A percentile compares a stretch with the other conserved stretches of the same genome.
Evolutionary conservation across 23 red algal genomes (phyloP).

Genomic region (Pyropia yezoensis): DNA sequence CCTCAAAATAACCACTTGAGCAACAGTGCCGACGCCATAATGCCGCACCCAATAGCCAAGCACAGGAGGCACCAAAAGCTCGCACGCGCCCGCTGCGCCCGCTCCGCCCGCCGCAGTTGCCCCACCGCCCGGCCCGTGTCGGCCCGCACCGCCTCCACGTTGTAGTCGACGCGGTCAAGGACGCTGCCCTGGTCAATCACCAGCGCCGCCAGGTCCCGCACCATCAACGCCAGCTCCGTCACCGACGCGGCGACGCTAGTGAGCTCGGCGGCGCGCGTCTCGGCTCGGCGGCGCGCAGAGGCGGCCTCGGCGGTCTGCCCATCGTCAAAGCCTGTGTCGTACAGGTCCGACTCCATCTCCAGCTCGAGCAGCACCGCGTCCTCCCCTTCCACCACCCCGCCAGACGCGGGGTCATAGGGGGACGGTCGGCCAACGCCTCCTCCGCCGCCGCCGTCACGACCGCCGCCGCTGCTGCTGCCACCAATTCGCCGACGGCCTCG

Average conservation of each 20-base stretch:
- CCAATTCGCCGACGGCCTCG: neutral
- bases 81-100: conserved; percentile 54
- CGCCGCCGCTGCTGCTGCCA: neutral
- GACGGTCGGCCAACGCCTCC: neutral
- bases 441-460: neutral
- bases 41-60: conserved; percentile 53
- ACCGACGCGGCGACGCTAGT: conserved; percentile 44
- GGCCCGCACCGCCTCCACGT: conserved; percentile 54
- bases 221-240: conserved; percentile 72
- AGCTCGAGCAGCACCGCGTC: neutral
- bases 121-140: conserved; percentile 47
- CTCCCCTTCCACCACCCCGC: neutral
- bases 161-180: conserved; percentile 93
- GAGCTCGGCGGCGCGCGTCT: conserved; percentile 47
- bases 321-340: conserved; percentile 36
- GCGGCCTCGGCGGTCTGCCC: conserved; percentile 34
- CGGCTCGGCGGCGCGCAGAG: conserved; percentile 19
- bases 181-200: conserved; percentile 91
- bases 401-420: neutral
- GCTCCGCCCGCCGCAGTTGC: conserved; percentile 60
- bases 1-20: conserved; percentile 50
- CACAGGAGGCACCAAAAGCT: conserved; percentile 45
- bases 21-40: conserved; percentile 63
- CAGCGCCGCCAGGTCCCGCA: conserved; percentile 67
- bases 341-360: conserved; percentile 1